phyloP scores from a whole-genome alignment of 768 basidiomycete species.

The Phallus indusiatus region DNA sequence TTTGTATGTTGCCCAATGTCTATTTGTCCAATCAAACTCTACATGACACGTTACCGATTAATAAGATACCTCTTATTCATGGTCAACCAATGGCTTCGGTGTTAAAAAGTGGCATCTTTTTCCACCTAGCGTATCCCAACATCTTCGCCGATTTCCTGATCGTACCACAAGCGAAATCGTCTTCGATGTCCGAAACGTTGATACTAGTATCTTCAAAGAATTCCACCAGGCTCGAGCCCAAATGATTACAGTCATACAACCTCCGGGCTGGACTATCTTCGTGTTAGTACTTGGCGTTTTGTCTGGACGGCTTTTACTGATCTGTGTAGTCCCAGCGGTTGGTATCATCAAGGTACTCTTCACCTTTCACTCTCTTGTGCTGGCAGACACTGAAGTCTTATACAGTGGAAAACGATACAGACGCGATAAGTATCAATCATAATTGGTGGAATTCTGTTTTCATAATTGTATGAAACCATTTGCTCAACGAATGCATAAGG shows the following conservation, averaged over 20 bases:
- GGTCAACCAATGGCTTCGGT: slow-evolving; percentile 15
- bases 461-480: not conserved
- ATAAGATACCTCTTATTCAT: slow-evolving; percentile 14
- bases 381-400: not conserved
- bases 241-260: slow-evolving; percentile 10
- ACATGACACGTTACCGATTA: not conserved
- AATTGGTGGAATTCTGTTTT: not conserved
- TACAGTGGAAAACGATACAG: slow-evolving; percentile 10
- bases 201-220: slow-evolving; percentile 3
- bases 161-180: slow-evolving; percentile 9
- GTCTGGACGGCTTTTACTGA: not conserved
- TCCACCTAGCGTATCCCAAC: slow-evolving; percentile 10
- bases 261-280: slow-evolving; percentile 8
- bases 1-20: slow-evolving; percentile 9
- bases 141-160: slow-evolving; percentile 9
- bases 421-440: slow-evolving; percentile 10
- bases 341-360: slow-evolving; percentile 13
- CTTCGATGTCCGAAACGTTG: slow-evolving; percentile 10
- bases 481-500: not conserved
- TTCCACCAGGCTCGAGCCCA: slow-evolving; percentile 2
- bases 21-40: not conserved
- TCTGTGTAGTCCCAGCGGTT: slow-evolving; percentile 13
- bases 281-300: not conserved
- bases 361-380: not conserved
- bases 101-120: slow-evolving; percentile 13